phyloP scores from a whole-genome alignment of 1,284 basidiomycete genomes.

The Cryptococcus sp. region DNA sequence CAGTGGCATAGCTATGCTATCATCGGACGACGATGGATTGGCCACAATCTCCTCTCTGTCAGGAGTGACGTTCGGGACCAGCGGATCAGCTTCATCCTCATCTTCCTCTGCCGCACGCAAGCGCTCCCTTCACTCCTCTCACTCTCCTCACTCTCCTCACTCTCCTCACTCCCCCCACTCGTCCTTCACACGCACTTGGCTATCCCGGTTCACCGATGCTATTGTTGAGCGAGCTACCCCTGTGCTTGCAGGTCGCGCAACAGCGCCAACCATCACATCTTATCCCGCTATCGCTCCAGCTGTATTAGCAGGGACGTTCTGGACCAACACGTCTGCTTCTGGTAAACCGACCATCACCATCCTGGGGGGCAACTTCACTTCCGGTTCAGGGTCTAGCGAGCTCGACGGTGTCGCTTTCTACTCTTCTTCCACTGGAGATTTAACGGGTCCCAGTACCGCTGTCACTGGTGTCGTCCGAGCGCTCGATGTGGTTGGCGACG shows the following conservation, averaged over 20 bases:
- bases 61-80: constrained; percentile 35
- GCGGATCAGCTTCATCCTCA: constrained; percentile 26
- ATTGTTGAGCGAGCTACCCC: constrained; percentile 29
- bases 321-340: constrained; percentile 73
- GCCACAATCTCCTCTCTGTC: constrained; percentile 33
- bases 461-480: constrained; percentile 69
- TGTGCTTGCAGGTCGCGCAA: constrained; percentile 58
- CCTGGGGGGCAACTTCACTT: constrained; percentile 86
- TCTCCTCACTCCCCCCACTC: too few species aligned
- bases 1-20: constrained; percentile 54
- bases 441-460: constrained; percentile 60
- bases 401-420: constrained; percentile 72
- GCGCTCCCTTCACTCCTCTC: constrained; percentile 55
- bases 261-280: constrained; percentile 48
- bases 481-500: constrained; percentile 64
- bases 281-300: constrained; percentile 69
- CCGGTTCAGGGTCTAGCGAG: constrained; percentile 48
- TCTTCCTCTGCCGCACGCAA: constrained; percentile 10
- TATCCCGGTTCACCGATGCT: constrained; percentile 38
- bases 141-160: constrained; percentile 56
- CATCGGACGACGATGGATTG: constrained; percentile 37
- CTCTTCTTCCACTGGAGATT: constrained; percentile 60
- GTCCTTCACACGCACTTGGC: constrained; percentile 55
- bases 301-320: constrained; percentile 83
- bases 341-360: constrained; percentile 64